A percentile compares a stretch with the other conserved stretches of the same genome.
Evolutionary conservation across 2,329 filamentous ascomycete species (phyloP).

Genomic region (Cucurbitaria berberidis): DNA sequence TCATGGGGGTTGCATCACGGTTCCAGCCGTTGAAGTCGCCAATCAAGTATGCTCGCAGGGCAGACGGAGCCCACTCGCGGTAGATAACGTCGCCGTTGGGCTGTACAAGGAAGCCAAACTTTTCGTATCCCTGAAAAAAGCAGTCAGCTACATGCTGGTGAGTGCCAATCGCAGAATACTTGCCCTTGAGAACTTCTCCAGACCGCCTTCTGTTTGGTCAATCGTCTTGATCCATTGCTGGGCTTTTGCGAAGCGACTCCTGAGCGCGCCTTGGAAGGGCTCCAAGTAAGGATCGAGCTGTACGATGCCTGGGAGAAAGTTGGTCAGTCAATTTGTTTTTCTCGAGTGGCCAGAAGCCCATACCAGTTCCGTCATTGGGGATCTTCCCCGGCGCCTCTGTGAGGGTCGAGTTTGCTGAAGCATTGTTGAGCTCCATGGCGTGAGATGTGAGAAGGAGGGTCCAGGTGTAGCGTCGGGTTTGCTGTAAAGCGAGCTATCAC

Average conservation of each 20-base stretch:
- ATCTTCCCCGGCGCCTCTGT: conserved; percentile 57
- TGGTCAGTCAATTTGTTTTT: conserved; percentile 25
- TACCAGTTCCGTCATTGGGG: conserved; percentile 76
- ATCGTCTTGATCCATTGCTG: conserved; percentile 88
- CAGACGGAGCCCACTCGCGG: conserved; percentile 96
- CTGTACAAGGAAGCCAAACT: conserved; percentile 83
- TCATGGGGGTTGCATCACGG: conserved; percentile 82
- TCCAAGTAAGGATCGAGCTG: conserved; percentile 87
- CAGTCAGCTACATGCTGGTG: conserved; percentile 22
- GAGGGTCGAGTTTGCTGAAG: conserved; percentile 53
- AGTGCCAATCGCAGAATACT: conserved; percentile 23
- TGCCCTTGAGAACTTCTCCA: conserved; percentile 90
- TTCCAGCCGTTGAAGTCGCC: conserved; percentile 98
- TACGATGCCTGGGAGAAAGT: conserved; percentile 71
- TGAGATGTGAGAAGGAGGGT: conserved; percentile 16
- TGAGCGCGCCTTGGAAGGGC: conserved; percentile 80
- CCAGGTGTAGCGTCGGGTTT: conserved; percentile 17
- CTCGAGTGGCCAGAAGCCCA: conserved; percentile 3
- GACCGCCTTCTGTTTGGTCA: conserved; percentile 80
- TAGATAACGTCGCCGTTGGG: conserved; percentile 86
- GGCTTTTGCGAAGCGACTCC: conserved; percentile 76
- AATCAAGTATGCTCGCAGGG: conserved; percentile 80
- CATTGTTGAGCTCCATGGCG: conserved; percentile 52
- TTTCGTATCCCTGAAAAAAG: conserved; percentile 75
- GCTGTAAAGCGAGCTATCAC: conserved; percentile 19